These are phyloP conservation scores for Sutorius australiensis DNA, from an alignment of 768 basidiomycete species.

Conservation along the genomic window DNA sequence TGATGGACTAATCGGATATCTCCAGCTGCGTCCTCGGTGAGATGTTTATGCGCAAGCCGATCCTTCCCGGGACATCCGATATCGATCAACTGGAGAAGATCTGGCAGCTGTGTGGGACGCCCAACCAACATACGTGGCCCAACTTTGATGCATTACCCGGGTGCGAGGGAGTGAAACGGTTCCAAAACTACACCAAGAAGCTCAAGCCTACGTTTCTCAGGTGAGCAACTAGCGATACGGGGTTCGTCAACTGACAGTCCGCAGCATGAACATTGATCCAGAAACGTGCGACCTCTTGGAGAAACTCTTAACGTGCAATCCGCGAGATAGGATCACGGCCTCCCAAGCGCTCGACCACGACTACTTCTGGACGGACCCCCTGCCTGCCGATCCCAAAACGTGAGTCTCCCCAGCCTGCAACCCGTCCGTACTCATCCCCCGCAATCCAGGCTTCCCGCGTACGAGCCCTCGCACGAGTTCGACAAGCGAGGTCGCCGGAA, in stretches of 20 bases:
- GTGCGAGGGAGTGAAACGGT: slow-evolving; percentile 73
- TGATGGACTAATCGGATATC: background rate
- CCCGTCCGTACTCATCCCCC: background rate
- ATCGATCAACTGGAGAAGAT: slow-evolving; percentile 91
- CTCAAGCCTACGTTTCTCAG: slow-evolving; percentile 56
- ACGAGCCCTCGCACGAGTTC: slow-evolving; percentile 82
- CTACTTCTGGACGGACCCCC: slow-evolving; percentile 91
- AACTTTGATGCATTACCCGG: slow-evolving; percentile 72
- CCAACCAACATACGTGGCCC: slow-evolving; percentile 79
- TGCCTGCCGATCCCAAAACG: slow-evolving; percentile 83
- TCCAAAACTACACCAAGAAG: slow-evolving; percentile 49
- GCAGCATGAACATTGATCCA: slow-evolving; percentile 51
- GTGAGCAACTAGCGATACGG: slow-evolving; percentile 37
- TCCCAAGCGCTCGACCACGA: slow-evolving; percentile 84
- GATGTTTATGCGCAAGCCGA: slow-evolving; percentile 86
- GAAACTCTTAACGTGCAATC: slow-evolving; percentile 78
- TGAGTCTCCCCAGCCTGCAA: slow-evolving; percentile 32
- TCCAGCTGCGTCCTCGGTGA: slow-evolving; percentile 91
- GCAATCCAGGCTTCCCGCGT: slow-evolving; percentile 56
- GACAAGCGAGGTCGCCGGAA: slow-evolving; percentile 67
- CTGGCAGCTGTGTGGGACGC: slow-evolving; percentile 85
- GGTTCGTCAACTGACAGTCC: slow-evolving; percentile 1
- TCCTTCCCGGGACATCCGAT: slow-evolving; percentile 84
- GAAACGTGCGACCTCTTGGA: slow-evolving; percentile 83
- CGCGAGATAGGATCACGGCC: slow-evolving; percentile 79